phyloP scores from a whole-genome alignment of 805 yeast species.

The Monosporozyma servazzii region DNA sequence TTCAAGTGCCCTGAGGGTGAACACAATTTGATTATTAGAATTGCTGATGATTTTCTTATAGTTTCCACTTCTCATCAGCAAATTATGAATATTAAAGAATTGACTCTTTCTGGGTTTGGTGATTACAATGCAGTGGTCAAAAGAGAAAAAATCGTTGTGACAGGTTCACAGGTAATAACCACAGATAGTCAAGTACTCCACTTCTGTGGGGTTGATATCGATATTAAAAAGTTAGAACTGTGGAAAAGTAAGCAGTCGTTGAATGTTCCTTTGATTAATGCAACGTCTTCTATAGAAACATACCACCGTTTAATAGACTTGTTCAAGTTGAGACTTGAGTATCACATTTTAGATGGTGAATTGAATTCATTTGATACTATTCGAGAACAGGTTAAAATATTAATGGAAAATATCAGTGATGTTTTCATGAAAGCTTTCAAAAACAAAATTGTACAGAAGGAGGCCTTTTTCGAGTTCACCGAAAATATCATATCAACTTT shows the following conservation, averaged over 20 bases:
- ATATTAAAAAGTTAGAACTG: constrained; percentile 28
- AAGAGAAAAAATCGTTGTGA: constrained; percentile 31
- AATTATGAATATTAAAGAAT: constrained; percentile 25
- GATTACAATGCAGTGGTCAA: constrained; percentile 37
- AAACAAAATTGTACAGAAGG: not conserved
- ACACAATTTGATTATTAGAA: constrained; percentile 41
- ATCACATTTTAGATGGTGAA: constrained; percentile 20
- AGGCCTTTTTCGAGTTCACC: not conserved
- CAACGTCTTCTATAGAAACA: constrained; percentile 12
- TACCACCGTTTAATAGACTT: constrained; percentile 21
- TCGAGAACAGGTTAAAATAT: constrained; percentile 4
- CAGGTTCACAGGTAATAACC: constrained; percentile 15
- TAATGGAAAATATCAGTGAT: constrained; percentile 4
- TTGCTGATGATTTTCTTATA: constrained; percentile 83
- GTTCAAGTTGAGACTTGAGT: constrained; percentile 28
- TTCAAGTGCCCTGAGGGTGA: constrained; percentile 21
- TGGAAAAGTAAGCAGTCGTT: constrained; percentile 27
- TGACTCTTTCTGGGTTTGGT: constrained; percentile 32
- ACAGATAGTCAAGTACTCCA: constrained; percentile 12
- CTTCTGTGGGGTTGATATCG: constrained; percentile 38
- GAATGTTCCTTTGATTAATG: constrained; percentile 8
- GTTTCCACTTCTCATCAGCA: constrained; percentile 36
- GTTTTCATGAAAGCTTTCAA: constrained; percentile 4
- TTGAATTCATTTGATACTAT: constrained; percentile 12
- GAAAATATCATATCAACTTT: not conserved